Base-by-base conservation (phyloP, 306 rosid species). In the Vigna mungo region DNA sequence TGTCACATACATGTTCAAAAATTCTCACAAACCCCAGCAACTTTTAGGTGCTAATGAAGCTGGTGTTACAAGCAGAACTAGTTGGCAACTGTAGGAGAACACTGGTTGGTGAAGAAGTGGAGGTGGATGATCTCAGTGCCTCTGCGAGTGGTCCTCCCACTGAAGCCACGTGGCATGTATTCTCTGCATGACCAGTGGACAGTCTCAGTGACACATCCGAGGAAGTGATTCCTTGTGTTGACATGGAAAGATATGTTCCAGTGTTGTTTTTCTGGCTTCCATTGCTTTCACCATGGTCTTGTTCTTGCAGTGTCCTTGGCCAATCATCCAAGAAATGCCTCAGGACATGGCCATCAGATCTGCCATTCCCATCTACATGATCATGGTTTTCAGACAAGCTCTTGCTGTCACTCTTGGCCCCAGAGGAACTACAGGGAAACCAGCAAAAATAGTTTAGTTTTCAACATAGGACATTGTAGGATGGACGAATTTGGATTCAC, bases 311-410 rank as follows among this genome's bases (percentile, higher is more conserved):
- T 58, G 64, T 58, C 64, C 17, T 61, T 30, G 67, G 67, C 67
- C 44, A 61, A 61, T 61, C 67, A 32, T 61, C 67, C 16, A 61
- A 61, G 67, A 61, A 61, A 61, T 30, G 67, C 44, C 67, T 61
- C 44, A 61, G 21, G 67, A 30, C 21, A 61, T 61, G 41, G 21
- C 67, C 21, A 32, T 3, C 21, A 14, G 67, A 61, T 61, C 4
- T 61, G 1, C 37, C 67, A 30, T 61, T 20, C 67, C 43, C 44
- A 61, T 30, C 67, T 20, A 60, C 66, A 61, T 32, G 67, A 61
- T 61, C 21, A 27, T 2, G 67, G 5, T 60, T 60, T 30, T 14
- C 20, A 60, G n/a, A 30, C 43, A 30, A 0, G 20, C 12, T 32
- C 68, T n/a, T 34, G 47, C 8, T 62, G 6, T 61, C 23, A 15